Percentiles rank a stretch among this genome's conserved stretches.
Conservation (phyloP, 163 green algal species). For the Scenedesmus sp. region DNA sequence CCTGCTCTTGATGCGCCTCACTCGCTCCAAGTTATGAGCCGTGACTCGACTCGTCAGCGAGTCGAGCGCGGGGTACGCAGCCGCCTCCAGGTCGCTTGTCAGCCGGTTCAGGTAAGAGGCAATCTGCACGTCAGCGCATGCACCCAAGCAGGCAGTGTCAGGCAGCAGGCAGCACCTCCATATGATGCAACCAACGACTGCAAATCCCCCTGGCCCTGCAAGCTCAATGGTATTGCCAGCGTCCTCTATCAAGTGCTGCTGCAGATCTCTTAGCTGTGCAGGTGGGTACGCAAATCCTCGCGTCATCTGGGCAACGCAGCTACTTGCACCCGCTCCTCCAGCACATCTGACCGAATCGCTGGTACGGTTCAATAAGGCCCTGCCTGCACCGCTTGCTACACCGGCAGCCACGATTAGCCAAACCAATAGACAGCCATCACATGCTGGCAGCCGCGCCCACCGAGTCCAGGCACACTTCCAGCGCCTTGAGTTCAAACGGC, state of each 20-base stretch:
- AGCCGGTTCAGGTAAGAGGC: conserved; percentile 59
- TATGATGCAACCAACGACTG: background rate
- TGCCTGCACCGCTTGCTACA: no score
- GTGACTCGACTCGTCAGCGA: conserved; percentile 83
- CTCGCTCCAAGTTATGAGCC: conserved; percentile 87
- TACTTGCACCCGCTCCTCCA: background rate
- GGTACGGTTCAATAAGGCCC: no score
- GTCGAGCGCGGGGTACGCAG: conserved; percentile 87
- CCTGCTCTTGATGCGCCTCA: conserved; percentile 91
- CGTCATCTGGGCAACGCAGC: background rate
- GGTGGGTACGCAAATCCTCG: background rate
- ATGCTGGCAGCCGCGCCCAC: conserved; percentile 51
- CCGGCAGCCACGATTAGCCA: no score
- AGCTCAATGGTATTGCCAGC: no score
- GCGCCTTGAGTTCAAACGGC: conserved; percentile 75
- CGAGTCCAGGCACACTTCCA: conserved; percentile 91
- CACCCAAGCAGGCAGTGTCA: background rate
- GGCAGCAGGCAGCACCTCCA: background rate
- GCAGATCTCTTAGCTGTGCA: no score
- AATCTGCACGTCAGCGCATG: conserved; percentile 27
- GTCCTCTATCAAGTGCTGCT: no score
- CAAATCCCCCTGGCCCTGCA: background rate
- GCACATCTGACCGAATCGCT: no score
- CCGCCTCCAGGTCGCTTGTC: conserved; percentile 78
- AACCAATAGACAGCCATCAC: no score